phyloP scores from a whole-genome alignment of 1,139 yeast genomes.

The Kodamaea sp. region DNA sequence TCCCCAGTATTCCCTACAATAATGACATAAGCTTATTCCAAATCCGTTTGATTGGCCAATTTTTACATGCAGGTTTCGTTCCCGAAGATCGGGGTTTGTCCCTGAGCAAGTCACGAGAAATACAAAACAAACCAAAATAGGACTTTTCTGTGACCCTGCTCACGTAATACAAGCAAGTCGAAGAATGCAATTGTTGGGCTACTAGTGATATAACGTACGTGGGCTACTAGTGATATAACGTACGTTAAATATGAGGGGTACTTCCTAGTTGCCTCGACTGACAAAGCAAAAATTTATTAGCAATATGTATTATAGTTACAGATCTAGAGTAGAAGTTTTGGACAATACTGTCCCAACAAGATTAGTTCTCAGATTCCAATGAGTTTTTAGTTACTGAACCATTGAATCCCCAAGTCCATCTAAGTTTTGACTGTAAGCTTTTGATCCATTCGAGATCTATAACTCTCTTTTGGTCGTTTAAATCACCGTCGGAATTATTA shows the following conservation, averaged over 20 bases:
- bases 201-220: too few species aligned
- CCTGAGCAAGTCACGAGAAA: not conserved
- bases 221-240: too few species aligned
- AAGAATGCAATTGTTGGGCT: too few species aligned
- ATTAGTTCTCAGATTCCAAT: slow-evolving; percentile 7
- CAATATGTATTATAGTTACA: not conserved
- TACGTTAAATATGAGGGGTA: too few species aligned
- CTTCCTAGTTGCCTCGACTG: too few species aligned
- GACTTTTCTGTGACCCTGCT: too few species aligned
- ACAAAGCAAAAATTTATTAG: not conserved
- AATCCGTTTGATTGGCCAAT: slow-evolving; percentile 4
- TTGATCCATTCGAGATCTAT: slow-evolving; percentile 30
- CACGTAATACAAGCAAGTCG: too few species aligned
- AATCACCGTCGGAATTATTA: not conserved
- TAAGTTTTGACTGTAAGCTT: slow-evolving; percentile 27
- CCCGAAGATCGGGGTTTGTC: slow-evolving; percentile 7
- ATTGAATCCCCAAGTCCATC: slow-evolving; percentile 31
- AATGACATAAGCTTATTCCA: slow-evolving; percentile 6
- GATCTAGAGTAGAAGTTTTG: too few species aligned
- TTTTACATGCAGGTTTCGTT: slow-evolving; percentile 1
- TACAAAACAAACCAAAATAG: not conserved
- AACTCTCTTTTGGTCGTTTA: slow-evolving; percentile 10
- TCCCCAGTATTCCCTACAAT: slow-evolving; percentile 7
- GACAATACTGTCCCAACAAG: too few species aligned
- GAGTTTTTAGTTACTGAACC: slow-evolving; percentile 9